Evolutionary conservation across 148 eudicot genomes (phyloP), one percentile per base, ranked within the genome.

Genomic region (Vaccinium vitisidaea): DNA sequence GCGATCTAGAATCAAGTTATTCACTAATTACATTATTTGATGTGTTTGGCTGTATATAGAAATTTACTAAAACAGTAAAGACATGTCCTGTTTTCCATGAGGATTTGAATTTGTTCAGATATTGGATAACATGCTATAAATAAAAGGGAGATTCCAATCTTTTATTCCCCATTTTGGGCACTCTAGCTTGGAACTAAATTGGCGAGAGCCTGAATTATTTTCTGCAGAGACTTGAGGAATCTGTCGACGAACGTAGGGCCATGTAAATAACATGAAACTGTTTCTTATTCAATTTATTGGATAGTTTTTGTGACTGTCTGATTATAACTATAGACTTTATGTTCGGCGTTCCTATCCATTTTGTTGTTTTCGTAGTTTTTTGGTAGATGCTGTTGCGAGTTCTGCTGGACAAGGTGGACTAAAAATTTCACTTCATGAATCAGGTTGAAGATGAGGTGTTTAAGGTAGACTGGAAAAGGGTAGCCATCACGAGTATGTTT

Each of bases 401-500:
- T 73, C 77, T 39, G 23, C 49, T 73, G n/a, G 21, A 39, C 48
- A 7, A 73, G 77, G 63, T 58, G 63, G 76, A 36, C 49, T 71
- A 39, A 39, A 16, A 16, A 4, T 36, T 39, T 73, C 5, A 8
- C 39, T 78, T 78, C 18, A 14, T 53, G 81, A 11, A 27, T 10
- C 61, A 78, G 81, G 94, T 91, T 54, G 89, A 90, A 88, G 90
- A 87, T 70, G 87, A 94, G 79, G 91, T 89, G 77, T 70, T 88
- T 50, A 89, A 88, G 81, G 90, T 95, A 79, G 94, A 95, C 75
- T 93, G 98, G 98, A 95, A 90, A 83, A 90, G 98, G 80, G 98
- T 94, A 83, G 98, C 95, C 77, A 86, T 95, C 23, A 95, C 98
- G 63, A 93, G 95, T 87, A 86, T 95, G 87, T 95, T 95, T 91